Conservation (phyloP, 1,284 basidiomycete species). For the Schizophyllum commune region DNA sequence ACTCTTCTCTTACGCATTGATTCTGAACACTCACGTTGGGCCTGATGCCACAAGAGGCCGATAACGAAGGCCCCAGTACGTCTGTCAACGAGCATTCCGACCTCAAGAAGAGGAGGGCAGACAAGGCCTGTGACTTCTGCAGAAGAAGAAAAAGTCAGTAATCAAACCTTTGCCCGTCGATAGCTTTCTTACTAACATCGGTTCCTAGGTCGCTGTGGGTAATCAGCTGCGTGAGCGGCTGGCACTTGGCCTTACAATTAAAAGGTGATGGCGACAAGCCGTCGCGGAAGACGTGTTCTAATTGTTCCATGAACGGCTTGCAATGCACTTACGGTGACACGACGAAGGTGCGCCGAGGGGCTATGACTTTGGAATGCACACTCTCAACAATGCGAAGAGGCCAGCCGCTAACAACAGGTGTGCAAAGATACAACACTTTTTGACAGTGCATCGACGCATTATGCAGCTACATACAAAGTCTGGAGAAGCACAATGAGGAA, state of each 20-base stretch:
- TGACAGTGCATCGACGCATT: neutral
- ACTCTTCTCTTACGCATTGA: no score
- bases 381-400: conserved; percentile 5
- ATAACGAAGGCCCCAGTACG: no score
- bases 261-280: conserved; percentile 7
- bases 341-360: neutral
- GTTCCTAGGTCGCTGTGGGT: conserved; percentile 7
- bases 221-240: no score
- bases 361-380: conserved; percentile 2
- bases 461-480: conserved; percentile 8
- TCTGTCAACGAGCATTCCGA: neutral
- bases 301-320: conserved; percentile 5
- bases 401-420: conserved; percentile 68
- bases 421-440: conserved; percentile 14
- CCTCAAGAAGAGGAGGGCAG: conserved; percentile 48
- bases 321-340: conserved; percentile 5
- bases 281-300: conserved; percentile 2
- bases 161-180: neutral
- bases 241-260: neutral
- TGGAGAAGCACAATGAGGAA: conserved; percentile 8
- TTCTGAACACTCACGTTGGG: no score
- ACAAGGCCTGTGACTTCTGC: neutral
- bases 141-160: neutral
- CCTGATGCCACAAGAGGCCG: no score
- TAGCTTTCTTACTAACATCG: neutral